Evolutionary conservation across 2,329 filamentous ascomycete genomes (phyloP), one percentile per base, ranked within the genome.

Genomic region (Fusarium sp.): DNA sequence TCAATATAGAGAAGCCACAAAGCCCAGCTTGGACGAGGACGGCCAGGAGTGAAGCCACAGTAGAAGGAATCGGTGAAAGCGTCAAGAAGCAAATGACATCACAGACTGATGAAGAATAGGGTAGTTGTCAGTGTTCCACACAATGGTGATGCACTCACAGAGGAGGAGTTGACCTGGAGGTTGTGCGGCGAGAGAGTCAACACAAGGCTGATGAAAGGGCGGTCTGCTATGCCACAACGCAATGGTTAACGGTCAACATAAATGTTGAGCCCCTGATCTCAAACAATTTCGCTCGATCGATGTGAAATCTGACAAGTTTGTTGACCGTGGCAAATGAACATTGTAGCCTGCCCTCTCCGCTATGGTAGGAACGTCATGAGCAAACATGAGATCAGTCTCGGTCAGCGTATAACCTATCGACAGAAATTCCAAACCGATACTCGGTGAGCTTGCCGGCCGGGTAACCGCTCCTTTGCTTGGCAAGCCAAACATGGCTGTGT

Each of bases 41-140:
- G 37, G 41, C 65, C 24, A 69, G 58, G 45, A 6, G 59, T 11
- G 9, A 75, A 69, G 72, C 68, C 50, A 72, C 54, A 27, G 54
- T 58, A 20, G 37, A 67, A 62, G 57, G 16, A 62, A 31, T 48
- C 48, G 27, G 62, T 50, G 69, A 62, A 73, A 22, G 54, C 57
- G 62, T 52, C 59, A 64, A 59, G 31, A 27, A 5, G 18, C 6
- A 6, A 48, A 50, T 73, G 54, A 62, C 54, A 72, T 69, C 65
- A 66, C 24, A n/a, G 16, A 9, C 11, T 50, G 16, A n/a, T 27
- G 13, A 50, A 50, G 22, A 50, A 11, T n/a, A 27, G 45, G 20
- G 45, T n/a, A 50, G 22, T 29, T 29, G 16, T 45, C 43, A 16
- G 43, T 45, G 20, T 24, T 45, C 7, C 10, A 50, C 24, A 29